Percentiles rank a stretch among this genome's conserved stretches.
These are phyloP conservation scores for Melanogaster broomeanus DNA, from an alignment of 768 basidiomycete species.

Conservation along the genomic window DNA sequence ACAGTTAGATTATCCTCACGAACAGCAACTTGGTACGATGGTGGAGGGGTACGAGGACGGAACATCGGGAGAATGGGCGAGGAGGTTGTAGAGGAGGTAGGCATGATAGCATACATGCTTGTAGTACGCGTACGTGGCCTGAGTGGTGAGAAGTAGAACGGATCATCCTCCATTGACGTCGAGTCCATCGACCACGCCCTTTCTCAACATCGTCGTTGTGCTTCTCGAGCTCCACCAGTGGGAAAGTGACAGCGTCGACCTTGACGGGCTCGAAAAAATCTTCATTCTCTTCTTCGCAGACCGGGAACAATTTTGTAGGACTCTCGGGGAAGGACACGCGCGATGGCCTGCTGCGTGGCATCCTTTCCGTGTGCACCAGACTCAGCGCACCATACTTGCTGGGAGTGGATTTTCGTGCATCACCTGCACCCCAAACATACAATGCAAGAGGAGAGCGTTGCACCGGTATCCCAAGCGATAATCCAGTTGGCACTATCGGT, in stretches of 20 bases:
- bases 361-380: conserved; percentile 12
- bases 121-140: conserved; percentile 28
- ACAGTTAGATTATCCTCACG: background rate
- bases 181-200: background rate
- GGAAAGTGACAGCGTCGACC: conserved; percentile 22
- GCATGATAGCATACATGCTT: conserved; percentile 25
- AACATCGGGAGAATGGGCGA: conserved; percentile 20
- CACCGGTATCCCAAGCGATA: conserved; percentile 53
- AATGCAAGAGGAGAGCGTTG: conserved; percentile 51
- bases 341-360: conserved; percentile 13
- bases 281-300: conserved; percentile 32
- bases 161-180: conserved; percentile 22
- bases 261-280: conserved; percentile 32
- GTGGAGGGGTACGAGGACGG: conserved; percentile 27
- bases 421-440: conserved; percentile 40
- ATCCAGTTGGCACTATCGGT: conserved; percentile 32
- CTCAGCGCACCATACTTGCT: conserved; percentile 21
- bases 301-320: conserved; percentile 28
- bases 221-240: conserved; percentile 9
- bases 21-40: conserved; percentile 19
- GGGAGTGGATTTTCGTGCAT: conserved; percentile 26
- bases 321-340: conserved; percentile 19
- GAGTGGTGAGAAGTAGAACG: conserved; percentile 23
- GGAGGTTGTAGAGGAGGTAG: conserved; percentile 4
- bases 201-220: background rate